Conservation (phyloP, 148 eudicot genomes). For the Limonium bicolor region DNA sequence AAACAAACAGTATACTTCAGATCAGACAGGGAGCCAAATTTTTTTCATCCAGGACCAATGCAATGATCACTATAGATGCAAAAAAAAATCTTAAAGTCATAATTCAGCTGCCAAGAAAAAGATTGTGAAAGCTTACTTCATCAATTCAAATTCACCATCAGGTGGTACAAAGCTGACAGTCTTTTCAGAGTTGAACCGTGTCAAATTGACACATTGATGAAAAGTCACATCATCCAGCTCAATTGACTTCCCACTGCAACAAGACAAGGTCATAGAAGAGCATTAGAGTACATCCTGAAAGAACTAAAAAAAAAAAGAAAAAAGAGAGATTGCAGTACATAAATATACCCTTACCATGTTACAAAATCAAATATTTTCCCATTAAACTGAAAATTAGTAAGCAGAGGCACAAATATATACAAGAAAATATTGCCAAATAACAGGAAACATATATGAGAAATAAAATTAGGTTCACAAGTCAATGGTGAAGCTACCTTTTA, state of each 20-base stretch:
- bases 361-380: too few species aligned
- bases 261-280: slow-evolving; percentile 3
- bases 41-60: too few species aligned
- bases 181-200: slow-evolving; percentile 97
- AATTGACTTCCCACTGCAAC: slow-evolving; percentile 88
- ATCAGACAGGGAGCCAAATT: too few species aligned
- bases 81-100: too few species aligned
- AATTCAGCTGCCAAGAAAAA: too few species aligned
- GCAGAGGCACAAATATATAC: not conserved
- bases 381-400: too few species aligned
- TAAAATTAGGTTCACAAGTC: not conserved
- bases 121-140: slow-evolving; percentile 63
- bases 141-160: slow-evolving; percentile 99
- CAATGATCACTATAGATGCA: too few species aligned
- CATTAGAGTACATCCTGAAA: too few species aligned
- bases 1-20: too few species aligned
- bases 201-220: slow-evolving; percentile 96
- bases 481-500: slow-evolving; percentile 60
- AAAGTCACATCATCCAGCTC: slow-evolving; percentile 99
- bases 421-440: not conserved
- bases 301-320: too few species aligned
- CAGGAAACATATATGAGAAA: not conserved
- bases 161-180: slow-evolving; percentile 99
- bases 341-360: too few species aligned
- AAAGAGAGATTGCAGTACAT: too few species aligned